Base-by-base conservation (phyloP, 1,284 basidiomycete species). In the Termitomyces sp. region DNA sequence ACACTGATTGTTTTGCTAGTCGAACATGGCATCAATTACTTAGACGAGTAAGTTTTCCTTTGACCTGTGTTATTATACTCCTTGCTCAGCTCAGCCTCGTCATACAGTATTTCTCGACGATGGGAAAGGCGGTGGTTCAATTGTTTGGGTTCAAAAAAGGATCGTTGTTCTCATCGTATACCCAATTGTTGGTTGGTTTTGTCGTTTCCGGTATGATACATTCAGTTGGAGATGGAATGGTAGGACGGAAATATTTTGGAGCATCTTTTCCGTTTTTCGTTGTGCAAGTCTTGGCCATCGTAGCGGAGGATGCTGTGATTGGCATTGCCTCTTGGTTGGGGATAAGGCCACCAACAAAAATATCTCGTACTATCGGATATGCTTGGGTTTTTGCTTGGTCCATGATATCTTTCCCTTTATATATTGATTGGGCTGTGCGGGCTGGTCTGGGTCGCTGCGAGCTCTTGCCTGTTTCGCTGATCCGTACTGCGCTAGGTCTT, bases 11-110 rank as follows among this genome's bases (percentile, higher is more conserved):
- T 13, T 21, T 9, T 35, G 3, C 5, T 8, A 47, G 46, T 21
- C 34, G 46, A n/a, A 47, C 34, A 21, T 47, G 46, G 46, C 34
- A 47, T 47, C 46, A 47, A 19, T 14, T 38, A 34, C 26, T 24
- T 69, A 69, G 45, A 64, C 63, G 41, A 61, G 61, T 13, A 68
- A 66, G 69, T 69, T 70, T 52, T 68, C 70, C 44, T 49, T 59
- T 11, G 37, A 64, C 14, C 13, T 24, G 33, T 59, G 65, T 24
- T 54, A 60, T 11, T 64, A 66, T 41, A 44, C 62, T 33, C 3
- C 35, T 43, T 39, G 46, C 30, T 48, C 19, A 18, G 46, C 30
- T 48, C 16, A 18, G 6, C 19, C n/a, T n/a, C n/a, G 11, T 24
- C 26, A 35, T 49, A 9, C 34, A 66, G 64, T 57, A 52, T 43